Conservation (phyloP, 305 asterid genomes). For the Withania somnifera region DNA sequence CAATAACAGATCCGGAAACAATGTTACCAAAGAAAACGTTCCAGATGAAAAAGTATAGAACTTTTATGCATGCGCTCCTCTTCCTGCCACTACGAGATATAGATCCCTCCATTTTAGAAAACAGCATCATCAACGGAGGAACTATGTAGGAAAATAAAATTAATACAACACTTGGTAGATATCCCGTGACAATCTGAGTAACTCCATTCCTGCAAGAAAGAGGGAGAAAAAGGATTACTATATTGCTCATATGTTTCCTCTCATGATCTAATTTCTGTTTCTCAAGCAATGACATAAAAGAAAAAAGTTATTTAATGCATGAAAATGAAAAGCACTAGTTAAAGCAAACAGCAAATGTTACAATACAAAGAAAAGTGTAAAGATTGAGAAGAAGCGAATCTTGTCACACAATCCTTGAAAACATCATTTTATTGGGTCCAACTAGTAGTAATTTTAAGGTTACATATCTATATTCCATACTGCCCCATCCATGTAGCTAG, state of each 20-base stretch:
- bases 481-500: background rate
- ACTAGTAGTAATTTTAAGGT: background rate
- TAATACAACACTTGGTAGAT: slow-evolving; percentile 26
- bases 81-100: slow-evolving; percentile 22
- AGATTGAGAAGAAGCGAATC: background rate
- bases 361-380: background rate
- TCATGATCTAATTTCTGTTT: background rate
- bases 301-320: background rate
- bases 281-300: background rate
- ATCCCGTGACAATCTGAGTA: slow-evolving; percentile 22
- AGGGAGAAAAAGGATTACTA: background rate
- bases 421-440: background rate
- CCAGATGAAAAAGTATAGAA: slow-evolving; percentile 24
- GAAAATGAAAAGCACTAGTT: background rate
- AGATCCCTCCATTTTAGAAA: slow-evolving; percentile 22
- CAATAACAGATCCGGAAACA: slow-evolving; percentile 22
- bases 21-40: slow-evolving; percentile 25
- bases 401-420: background rate
- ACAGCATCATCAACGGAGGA: slow-evolving; percentile 19
- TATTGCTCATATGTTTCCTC: background rate
- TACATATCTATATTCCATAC: background rate
- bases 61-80: slow-evolving; percentile 28
- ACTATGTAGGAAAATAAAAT: slow-evolving; percentile 13
- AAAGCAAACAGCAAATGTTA: background rate
- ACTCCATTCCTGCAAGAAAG: slow-evolving; percentile 10